Conservation (phyloP, 1,284 basidiomycete species). For the Macrocystidia cucumis region DNA sequence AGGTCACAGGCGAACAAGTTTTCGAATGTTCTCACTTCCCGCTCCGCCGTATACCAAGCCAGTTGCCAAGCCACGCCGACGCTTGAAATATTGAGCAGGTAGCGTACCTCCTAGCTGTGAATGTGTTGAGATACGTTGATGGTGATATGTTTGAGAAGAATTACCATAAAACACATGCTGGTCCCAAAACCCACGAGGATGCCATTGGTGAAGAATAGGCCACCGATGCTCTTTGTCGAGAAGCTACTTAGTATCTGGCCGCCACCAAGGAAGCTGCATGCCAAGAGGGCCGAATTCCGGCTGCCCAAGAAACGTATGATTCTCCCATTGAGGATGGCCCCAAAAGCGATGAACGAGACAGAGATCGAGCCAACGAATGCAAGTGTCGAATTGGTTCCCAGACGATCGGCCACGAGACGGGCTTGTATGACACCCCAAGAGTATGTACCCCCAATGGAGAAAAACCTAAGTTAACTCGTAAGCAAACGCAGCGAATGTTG, state of each 20-base stretch:
- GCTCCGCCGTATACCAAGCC: too few relatives aligned
- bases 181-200: too few relatives aligned
- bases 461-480: slow-evolving; percentile 9
- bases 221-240: slow-evolving; percentile 15
- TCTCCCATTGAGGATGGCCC: slow-evolving; percentile 19
- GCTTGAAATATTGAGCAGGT: too few relatives aligned
- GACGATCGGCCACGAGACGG: slow-evolving; percentile 14
- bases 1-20: too few relatives aligned
- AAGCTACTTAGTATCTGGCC: slow-evolving; percentile 20
- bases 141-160: too few relatives aligned
- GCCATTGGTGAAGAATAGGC: slow-evolving; percentile 21
- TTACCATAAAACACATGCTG: too few relatives aligned
- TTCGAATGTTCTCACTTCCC: too few relatives aligned
- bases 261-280: slow-evolving; percentile 16
- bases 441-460: slow-evolving; percentile 16
- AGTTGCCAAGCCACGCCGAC: too few relatives aligned
- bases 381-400: slow-evolving; percentile 16
- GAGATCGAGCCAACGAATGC: slow-evolving; percentile 24
- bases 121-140: too few relatives aligned
- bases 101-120: too few relatives aligned
- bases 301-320: slow-evolving; percentile 19
- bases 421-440: slow-evolving; percentile 24
- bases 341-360: slow-evolving; percentile 18
- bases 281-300: slow-evolving; percentile 16
- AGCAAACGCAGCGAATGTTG: background rate